Evolutionary conservation across 257 asterid species (phyloP), one percentile per base, ranked within the genome.

Genomic region (Ilex asprella): DNA sequence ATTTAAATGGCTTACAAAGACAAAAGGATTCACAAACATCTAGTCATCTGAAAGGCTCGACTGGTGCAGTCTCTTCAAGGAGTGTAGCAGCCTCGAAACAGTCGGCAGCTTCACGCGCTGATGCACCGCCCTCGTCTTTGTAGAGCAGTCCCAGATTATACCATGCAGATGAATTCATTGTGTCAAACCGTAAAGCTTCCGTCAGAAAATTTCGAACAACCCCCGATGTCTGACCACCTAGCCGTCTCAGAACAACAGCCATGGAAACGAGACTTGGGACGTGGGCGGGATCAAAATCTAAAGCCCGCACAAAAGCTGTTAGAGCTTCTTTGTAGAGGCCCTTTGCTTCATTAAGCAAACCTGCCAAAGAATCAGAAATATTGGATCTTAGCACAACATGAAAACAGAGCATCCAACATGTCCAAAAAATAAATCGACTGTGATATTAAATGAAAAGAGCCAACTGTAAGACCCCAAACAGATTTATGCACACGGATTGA

Each of bases 51-150:
- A 89, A 89, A 64, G 95, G 94, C 78, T 86, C 94, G 35, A 93
- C 55, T 2, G 99, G 99, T 58, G 73, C 78, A 8, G 97, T 87
- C 59, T 89, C 97, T 68, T 79, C 82, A 8, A 93, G 91, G 15
- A 72, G 30, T 1, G 66, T 51, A 65, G 95, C 97, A 43, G 95
- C 96, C 67, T 82, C 79, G 47, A 89, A 87, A 74, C 99, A 93
- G 32, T 89, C 97, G 14, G 81, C 91, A 58, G 95, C 95, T 76
- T 87, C 86, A 50, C 16, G 29, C 30, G 75, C 81, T 57, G 80
- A 77, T 16, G 78, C 75, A 16, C 62, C 47, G n/a, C 89, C 96
- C 49, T 59, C 82, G 13, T 82, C 94, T 68, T 82, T 85, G 74
- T 82, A 76, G 53, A 86, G 73, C 55, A 85, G 62, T 71, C 99